A percentile compares a stretch with the other conserved stretches of the same genome.
These are phyloP conservation scores for Epichloe gansuensis DNA, from an alignment of 2,329 filamentous ascomycete species.

Conservation along the genomic window DNA sequence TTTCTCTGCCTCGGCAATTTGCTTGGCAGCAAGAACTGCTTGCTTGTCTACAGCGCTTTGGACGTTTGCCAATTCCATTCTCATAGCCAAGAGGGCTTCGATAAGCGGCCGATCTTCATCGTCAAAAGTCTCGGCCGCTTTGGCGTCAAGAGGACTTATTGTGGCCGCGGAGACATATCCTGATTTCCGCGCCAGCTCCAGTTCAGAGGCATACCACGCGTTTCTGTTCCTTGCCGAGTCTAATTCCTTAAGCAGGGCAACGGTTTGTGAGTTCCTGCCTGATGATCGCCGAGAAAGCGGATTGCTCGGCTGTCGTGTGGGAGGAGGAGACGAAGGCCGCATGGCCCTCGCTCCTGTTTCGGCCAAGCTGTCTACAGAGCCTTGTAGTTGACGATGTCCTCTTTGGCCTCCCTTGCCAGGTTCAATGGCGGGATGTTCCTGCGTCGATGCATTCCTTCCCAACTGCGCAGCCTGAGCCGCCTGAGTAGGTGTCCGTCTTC, in stretches of 20 bases:
- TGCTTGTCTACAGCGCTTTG: conserved; percentile 85
- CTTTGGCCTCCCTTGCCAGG: conserved; percentile 21
- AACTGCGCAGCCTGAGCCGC: conserved; percentile 36
- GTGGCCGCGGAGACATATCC: conserved; percentile 69
- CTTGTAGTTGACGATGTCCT: conserved; percentile 38
- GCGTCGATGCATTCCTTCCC: conserved; percentile 23
- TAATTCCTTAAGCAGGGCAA: conserved; percentile 72
- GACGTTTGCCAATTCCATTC: conserved; percentile 76
- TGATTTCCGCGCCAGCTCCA: conserved; percentile 80
- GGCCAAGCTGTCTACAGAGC: conserved; percentile 55
- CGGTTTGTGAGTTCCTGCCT: conserved; percentile 51
- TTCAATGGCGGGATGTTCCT: conserved; percentile 20
- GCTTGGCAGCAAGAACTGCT: conserved; percentile 69
- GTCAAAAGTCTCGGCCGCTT: conserved; percentile 65
- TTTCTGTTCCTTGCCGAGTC: conserved; percentile 77
- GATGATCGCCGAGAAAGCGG: conserved; percentile 48
- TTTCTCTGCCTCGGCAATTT: conserved; percentile 87
- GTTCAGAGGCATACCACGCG: conserved; percentile 93
- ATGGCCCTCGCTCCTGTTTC: conserved; percentile 39
- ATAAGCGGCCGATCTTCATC: conserved; percentile 88
- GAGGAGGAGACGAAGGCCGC: conserved; percentile 45
- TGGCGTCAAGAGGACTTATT: conserved; percentile 64
- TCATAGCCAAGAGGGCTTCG: conserved; percentile 86
- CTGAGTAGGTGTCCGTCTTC: conserved; percentile 53
- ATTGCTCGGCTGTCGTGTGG: conserved; percentile 44